Evolutionary conservation across 192 early-diverging fungal species (phyloP).

Genomic region (Thamnidium elegans): DNA sequence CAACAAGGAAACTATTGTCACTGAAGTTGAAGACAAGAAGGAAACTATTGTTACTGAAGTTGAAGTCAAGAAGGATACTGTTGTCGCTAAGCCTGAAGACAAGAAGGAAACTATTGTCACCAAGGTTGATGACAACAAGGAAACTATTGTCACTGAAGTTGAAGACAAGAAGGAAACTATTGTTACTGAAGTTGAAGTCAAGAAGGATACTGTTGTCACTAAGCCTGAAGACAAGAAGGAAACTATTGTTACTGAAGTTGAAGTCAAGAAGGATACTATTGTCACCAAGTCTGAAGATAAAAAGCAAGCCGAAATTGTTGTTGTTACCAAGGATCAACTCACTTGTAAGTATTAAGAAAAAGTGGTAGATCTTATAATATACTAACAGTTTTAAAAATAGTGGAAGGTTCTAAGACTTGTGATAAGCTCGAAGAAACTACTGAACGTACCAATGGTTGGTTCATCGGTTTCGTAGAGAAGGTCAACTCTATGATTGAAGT

Average conservation of each 20-base stretch:
- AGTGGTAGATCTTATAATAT: not conserved
- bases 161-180: not conserved
- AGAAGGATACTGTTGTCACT: not conserved
- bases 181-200: not conserved
- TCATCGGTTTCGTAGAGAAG: not conserved
- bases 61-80: not conserved
- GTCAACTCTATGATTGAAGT: constrained; percentile 2
- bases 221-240: too few relatives aligned
- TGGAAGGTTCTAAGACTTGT: not conserved
- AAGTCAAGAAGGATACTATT: too few relatives aligned
- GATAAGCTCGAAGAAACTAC: not conserved
- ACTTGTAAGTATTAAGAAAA: not conserved
- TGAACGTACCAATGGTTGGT: constrained; percentile 6
- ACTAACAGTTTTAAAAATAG: not conserved
- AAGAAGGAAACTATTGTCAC: too few relatives aligned
- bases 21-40: not conserved
- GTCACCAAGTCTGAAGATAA: not conserved
- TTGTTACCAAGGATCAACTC: not conserved
- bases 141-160: too few relatives aligned
- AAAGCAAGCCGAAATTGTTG: not conserved
- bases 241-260: too few relatives aligned
- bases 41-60: not conserved
- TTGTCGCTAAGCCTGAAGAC: too few relatives aligned
- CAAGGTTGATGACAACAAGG: not conserved
- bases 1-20: not conserved